phyloP scores from a whole-genome alignment of 371 early-diverging fungal genomes.

The Circinella minor region DNA sequence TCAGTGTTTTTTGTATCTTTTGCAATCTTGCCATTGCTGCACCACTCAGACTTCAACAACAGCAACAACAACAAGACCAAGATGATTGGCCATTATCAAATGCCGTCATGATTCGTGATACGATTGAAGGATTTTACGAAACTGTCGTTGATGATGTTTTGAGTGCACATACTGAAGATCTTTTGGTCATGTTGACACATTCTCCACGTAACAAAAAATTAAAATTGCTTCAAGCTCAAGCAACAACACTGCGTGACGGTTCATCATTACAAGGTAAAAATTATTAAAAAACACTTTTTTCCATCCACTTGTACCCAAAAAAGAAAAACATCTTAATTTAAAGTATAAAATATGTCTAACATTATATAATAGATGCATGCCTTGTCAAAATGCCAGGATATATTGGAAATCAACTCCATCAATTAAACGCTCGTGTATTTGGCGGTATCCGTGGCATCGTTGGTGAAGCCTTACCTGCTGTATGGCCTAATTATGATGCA shows the following conservation, averaged over 20 bases:
- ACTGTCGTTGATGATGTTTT: constrained; percentile 37
- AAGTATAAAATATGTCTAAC: no score
- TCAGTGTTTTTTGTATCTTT: not conserved
- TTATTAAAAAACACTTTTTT: not conserved
- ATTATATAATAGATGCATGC: constrained; percentile 16
- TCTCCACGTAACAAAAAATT: constrained; percentile 14
- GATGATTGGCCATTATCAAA: constrained; percentile 18
- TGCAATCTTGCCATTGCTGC: not conserved
- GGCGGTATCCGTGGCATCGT: constrained; percentile 12
- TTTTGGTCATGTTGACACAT: constrained; percentile 35
- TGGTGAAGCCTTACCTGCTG: constrained; percentile 13
- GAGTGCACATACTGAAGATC: constrained; percentile 37
- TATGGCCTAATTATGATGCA: constrained; percentile 18
- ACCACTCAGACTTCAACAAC: not conserved
- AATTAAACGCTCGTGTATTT: constrained; percentile 17
- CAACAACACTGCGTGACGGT: constrained; percentile 4
- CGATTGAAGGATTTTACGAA: constrained; percentile 29
- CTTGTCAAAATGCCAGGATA: constrained; percentile 21
- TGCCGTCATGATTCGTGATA: constrained; percentile 22
- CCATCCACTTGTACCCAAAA: no score
- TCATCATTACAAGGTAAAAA: constrained; percentile 13
- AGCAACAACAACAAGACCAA: constrained; percentile 9
- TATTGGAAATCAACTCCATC: constrained; percentile 26
- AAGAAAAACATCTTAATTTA: no score
- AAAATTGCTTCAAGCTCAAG: constrained; percentile 12